Conservation (phyloP, 139 green algal genomes). For the Microglena sp. region DNA sequence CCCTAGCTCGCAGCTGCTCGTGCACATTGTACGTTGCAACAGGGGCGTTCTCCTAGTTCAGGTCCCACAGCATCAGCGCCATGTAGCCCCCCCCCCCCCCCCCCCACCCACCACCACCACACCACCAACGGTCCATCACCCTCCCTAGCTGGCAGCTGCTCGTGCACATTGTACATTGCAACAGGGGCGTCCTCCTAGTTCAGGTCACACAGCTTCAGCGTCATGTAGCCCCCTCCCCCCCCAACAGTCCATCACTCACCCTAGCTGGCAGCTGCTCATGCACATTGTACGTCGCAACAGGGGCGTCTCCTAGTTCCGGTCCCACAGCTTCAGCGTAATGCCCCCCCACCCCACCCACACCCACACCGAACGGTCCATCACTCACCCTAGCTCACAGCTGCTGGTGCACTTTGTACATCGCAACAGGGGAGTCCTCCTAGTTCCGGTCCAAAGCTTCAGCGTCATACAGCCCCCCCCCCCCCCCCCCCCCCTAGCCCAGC, state of each 20-base stretch:
- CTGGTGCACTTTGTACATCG: slow-evolving; percentile 85
- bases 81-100: too few species aligned
- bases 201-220: slow-evolving; percentile 94
- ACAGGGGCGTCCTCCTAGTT: slow-evolving; percentile 78
- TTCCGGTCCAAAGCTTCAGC: slow-evolving; percentile 80
- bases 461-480: not conserved
- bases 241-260: slow-evolving; percentile 33
- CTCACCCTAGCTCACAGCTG: slow-evolving; percentile 62
- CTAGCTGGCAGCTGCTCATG: slow-evolving; percentile 80
- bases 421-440: slow-evolving; percentile 77
- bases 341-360: too few species aligned
- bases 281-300: slow-evolving; percentile 76
- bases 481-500: too few species aligned
- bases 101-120: too few species aligned
- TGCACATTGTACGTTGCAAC: slow-evolving; percentile 83
- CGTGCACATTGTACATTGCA: slow-evolving; percentile 80
- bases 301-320: slow-evolving; percentile 74
- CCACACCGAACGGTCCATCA: not conserved
- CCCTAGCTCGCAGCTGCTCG: slow-evolving; percentile 71
- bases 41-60: slow-evolving; percentile 78
- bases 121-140: too few species aligned
- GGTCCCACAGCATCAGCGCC: slow-evolving; percentile 74
- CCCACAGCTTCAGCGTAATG: slow-evolving; percentile 96
- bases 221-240: too few species aligned
- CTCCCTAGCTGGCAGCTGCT: slow-evolving; percentile 80